phyloP scores from a whole-genome alignment of 768 basidiomycete species.

The Termitomyces sp. region DNA sequence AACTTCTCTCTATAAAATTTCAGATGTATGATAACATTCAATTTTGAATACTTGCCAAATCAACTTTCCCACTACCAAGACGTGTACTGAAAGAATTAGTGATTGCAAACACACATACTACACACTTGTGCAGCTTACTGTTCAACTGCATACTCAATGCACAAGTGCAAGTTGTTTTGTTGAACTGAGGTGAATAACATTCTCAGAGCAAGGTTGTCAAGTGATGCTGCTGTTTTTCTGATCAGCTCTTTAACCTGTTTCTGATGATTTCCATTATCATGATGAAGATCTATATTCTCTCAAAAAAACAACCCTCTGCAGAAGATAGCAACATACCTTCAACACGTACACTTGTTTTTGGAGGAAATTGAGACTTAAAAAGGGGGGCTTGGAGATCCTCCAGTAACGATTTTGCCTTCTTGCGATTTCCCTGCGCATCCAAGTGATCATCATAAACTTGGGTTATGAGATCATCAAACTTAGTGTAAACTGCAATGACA shows the following conservation, averaged over 20 bases:
- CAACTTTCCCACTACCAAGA: background rate
- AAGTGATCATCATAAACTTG: background rate
- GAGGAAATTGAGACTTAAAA: background rate
- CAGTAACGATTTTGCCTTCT: background rate
- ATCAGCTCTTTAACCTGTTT: background rate
- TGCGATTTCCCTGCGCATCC: background rate
- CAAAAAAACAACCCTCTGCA: background rate
- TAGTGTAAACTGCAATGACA: background rate
- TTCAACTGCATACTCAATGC: background rate
- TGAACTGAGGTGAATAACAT: background rate
- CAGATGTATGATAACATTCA: background rate
- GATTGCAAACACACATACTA: too few species aligned
- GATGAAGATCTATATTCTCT: background rate
- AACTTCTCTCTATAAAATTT: background rate
- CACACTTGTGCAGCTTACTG: background rate
- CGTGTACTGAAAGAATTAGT: background rate
- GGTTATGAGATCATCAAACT: background rate
- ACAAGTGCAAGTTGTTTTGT: background rate
- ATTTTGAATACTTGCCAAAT: background rate
- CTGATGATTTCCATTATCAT: background rate
- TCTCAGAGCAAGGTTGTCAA: background rate
- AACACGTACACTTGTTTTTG: background rate
- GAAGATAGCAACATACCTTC: background rate
- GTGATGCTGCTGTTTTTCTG: background rate
- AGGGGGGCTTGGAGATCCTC: background rate